Base-by-base conservation (phyloP, 345 rosid species). In the Citrus sp. region DNA sequence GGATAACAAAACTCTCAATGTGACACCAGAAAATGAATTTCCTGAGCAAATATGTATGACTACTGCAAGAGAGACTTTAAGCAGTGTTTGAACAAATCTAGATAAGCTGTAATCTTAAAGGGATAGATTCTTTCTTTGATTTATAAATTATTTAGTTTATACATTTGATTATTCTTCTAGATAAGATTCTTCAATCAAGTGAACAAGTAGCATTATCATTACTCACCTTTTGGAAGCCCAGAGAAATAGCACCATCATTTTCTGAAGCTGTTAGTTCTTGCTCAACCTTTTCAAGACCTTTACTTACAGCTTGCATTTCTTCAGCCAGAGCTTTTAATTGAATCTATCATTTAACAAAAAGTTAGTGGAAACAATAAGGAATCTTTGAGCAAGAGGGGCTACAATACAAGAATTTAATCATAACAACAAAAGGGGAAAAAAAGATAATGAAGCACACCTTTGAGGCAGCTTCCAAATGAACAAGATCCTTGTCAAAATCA, bases 291-390 rank as follows among this genome's bases (percentile, higher is more conserved):
- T 94, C 97, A 82, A 96, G 95, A 81, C 99, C 99, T 89, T 87
- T 96, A 84, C 87, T 88, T 68, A 92, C 95, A 73, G 99, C 99
- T 90, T 96, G 99, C 98, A 95, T 94, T 88, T 95, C 99, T 88
- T 95, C 99, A 80, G 99, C 98, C 87, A 95, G 84, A 66, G 87
- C 84, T 89, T 96, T 96, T 85, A 96, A 83, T 88, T 96, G 98
- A 85, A 96, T 94, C 99, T 96, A 84, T 72, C 21, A 79, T 77
- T 71, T 66, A 7, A 60, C 42, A 42, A 37, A 78, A 77, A 70
- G 74, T 46, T 19, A 69, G 70, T 62, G 38, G 67, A 72, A 40
- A 62, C 32, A 77, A 42, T n/a, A 19, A 37, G 67, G 66, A 35
- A 19, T 12, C 8, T 12, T 35, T 67, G 67, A 28, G 72, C 55